Evolutionary conservation across 306 rosid genomes (phyloP).

Genomic region (Quercus parvula): DNA sequence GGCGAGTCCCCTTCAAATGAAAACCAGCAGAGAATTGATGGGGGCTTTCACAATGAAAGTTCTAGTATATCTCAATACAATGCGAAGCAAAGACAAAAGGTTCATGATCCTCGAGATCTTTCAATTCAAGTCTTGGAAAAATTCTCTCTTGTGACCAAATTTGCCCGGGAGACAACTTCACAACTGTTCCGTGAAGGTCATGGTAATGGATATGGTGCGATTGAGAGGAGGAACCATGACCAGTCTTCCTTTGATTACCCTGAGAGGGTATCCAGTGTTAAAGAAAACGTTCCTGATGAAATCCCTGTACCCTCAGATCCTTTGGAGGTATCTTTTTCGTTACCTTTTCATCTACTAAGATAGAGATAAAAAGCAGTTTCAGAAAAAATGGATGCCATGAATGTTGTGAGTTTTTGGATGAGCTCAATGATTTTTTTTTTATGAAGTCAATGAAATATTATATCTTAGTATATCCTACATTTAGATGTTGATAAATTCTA

Average conservation of each 20-base stretch:
- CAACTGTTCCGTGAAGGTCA: constrained; percentile 86
- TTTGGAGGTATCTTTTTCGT: constrained; percentile 52
- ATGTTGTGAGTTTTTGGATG: background rate
- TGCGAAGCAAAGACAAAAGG: constrained; percentile 61
- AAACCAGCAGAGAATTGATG: constrained; percentile 45
- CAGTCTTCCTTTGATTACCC: constrained; percentile 43
- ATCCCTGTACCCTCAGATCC: constrained; percentile 60
- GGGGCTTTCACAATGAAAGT: constrained; percentile 41
- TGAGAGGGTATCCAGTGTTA: constrained; percentile 39
- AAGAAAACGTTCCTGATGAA: constrained; percentile 35
- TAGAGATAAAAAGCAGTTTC: background rate
- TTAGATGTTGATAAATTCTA: background rate
- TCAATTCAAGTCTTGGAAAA: constrained; percentile 94
- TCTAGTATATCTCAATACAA: constrained; percentile 42
- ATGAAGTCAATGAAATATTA: background rate
- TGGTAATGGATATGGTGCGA: constrained; percentile 55
- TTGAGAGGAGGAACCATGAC: constrained; percentile 47
- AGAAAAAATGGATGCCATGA: background rate
- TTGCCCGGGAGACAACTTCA: constrained; percentile 98
- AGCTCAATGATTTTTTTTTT: background rate
- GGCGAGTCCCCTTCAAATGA: constrained; percentile 49
- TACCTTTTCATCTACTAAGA: background rate
- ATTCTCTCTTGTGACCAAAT: constrained; percentile 93
- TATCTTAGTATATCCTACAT: background rate
- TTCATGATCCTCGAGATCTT: constrained; percentile 71